Evolutionary conservation across 345 rosid genomes (phyloP), one percentile per base, ranked within the genome.

Genomic region (Camelina neglecta): DNA sequence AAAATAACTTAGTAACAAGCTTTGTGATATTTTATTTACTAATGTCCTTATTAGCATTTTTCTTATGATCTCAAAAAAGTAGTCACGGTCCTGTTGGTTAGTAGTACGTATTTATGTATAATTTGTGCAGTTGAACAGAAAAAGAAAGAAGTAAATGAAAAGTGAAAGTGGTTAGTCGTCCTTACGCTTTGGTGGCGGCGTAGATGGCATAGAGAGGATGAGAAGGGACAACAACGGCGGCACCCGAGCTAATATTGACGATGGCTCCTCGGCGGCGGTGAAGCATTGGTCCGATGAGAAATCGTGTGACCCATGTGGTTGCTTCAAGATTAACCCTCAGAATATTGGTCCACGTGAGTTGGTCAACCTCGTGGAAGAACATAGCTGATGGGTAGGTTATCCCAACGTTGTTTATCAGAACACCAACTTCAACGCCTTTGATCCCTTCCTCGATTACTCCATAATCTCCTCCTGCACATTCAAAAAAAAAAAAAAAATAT

Each of bases 141-240:
- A 38, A 53, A 13, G 7, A n/a, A 65, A 2, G 38, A 41, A 18
- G 6, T 58, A 35, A 71, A 55, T 18, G 50, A 35, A 12, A 48
- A 49, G 55, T 13, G 54, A 71, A 53, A 73, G 39, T 2, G 44
- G 33, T 38, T 26, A 49, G 56, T 59, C 51, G 56, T 59, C 55
- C 88, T 83, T 84, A 95, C 99, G 91, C 91, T 89, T 95, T 95
- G n/a, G 99, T 88, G 23, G 99, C 97, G 26, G 91, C 97, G 67
- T 95, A 95, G 51, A 92, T 74, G 31, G 99, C 76, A 76, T 66
- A 92, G 71, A 92, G 97, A 80, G 98, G 98, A 86, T 92, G 96
- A 4, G 97, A 90, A 76, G 99, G 97, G n/a, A 92, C 89, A 38
- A 89, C 96, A 73, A 80, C 76, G 61, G 87, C 79, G 7, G 97